Conservation (phyloP, 2,329 filamentous ascomycete genomes). For the Plenodomus lindquistii region DNA sequence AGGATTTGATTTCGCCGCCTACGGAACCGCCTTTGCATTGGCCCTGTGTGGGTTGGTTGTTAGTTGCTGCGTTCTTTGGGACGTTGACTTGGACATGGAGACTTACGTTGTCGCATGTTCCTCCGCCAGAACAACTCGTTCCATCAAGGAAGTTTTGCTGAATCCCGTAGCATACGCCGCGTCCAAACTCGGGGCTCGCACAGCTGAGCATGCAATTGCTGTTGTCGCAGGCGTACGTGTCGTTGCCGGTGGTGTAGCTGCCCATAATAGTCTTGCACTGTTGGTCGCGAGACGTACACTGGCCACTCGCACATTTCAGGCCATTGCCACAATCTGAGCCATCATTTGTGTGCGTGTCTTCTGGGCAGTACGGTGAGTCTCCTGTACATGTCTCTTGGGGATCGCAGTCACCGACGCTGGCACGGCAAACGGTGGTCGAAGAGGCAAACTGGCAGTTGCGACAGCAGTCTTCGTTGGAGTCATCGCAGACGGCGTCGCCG, state of each 20-base stretch:
- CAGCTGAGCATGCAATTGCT: conserved; percentile 78
- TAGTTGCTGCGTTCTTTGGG: background rate
- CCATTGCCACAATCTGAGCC: conserved; percentile 72
- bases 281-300: conserved; percentile 88
- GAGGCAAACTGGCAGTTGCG: conserved; percentile 69
- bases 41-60: conserved; percentile 54
- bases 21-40: conserved; percentile 73
- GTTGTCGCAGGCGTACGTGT: conserved; percentile 77
- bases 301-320: conserved; percentile 83
- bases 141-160: conserved; percentile 95
- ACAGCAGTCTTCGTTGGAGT: conserved; percentile 86
- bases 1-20: conserved; percentile 70
- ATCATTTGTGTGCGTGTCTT: conserved; percentile 70
- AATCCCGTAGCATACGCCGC: conserved; percentile 71
- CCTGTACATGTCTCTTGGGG: conserved; percentile 83
- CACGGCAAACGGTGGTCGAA: conserved; percentile 75
- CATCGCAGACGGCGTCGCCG: conserved; percentile 73
- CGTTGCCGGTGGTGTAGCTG: conserved; percentile 70
- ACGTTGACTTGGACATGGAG: background rate
- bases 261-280: conserved; percentile 89
- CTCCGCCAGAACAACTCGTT: conserved; percentile 79
- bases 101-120: conserved; percentile 71
- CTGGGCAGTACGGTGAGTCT: conserved; percentile 70
- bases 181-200: conserved; percentile 67
- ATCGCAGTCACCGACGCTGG: conserved; percentile 80